phyloP scores from a whole-genome alignment of 345 rosid species.

The Euclidium syriacum region DNA sequence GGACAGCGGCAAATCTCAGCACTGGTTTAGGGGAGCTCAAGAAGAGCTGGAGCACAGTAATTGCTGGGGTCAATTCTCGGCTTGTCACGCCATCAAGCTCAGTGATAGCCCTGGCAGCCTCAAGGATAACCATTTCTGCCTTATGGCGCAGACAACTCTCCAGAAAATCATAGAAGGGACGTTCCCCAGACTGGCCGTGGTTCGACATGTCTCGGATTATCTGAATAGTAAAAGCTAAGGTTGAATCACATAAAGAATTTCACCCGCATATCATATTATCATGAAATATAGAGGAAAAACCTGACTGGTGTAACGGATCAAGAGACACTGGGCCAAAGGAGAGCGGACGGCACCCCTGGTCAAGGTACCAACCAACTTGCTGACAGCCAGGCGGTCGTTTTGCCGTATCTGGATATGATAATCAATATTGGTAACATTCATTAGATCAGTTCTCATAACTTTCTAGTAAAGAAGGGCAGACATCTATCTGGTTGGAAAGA shows the following conservation, averaged over 20 bases:
- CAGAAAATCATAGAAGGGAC: constrained; percentile 93
- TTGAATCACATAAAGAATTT: neutral
- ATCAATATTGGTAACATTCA: constrained; percentile 10
- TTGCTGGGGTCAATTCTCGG: constrained; percentile 95
- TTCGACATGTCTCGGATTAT: constrained; percentile 79
- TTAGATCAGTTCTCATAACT: too few relatives aligned
- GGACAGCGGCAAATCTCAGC: constrained; percentile 96
- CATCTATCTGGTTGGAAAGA: neutral
- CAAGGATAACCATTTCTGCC: constrained; percentile 97
- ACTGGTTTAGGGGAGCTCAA: constrained; percentile 97
- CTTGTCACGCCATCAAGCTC: constrained; percentile 91
- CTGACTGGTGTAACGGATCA: constrained; percentile 91
- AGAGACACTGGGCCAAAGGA: constrained; percentile 92
- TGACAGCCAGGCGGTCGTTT: constrained; percentile 86
- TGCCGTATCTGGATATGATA: constrained; percentile 68
- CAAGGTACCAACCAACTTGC: constrained; percentile 85
- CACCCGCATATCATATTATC: neutral
- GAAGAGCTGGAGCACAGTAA: constrained; percentile 95
- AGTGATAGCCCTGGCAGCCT: constrained; percentile 99
- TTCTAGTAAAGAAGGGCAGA: neutral
- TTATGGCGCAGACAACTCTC: constrained; percentile 96
- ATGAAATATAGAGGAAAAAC: constrained; percentile 29
- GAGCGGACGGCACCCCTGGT: constrained; percentile 97
- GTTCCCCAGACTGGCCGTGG: constrained; percentile 75
- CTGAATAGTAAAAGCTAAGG: constrained; percentile 34